Evolutionary conservation across 2,329 filamentous ascomycete genomes (phyloP).

Genomic region (Fusarium concolor): DNA sequence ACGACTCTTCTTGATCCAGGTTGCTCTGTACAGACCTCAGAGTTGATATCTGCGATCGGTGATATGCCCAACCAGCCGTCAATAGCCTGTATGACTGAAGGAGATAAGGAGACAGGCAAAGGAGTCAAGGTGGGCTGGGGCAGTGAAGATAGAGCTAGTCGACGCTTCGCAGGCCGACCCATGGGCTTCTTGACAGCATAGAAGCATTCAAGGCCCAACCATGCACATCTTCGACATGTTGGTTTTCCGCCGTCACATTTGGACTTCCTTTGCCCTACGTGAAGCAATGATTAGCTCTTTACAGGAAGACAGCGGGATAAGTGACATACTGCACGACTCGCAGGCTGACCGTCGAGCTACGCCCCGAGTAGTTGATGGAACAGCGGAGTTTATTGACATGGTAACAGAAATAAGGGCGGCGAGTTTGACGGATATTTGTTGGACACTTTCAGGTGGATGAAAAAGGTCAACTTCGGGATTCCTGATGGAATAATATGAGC

Average conservation of each 20-base stretch:
- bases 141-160: background rate
- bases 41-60: background rate
- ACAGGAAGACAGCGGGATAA: accelerated
- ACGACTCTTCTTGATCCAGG: accelerated
- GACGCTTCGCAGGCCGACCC: background rate
- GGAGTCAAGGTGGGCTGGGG: background rate
- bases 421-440: background rate
- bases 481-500: no score
- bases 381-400: background rate
- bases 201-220: background rate
- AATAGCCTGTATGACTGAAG: background rate
- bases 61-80: accelerated
- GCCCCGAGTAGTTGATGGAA: background rate
- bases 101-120: background rate
- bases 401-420: background rate
- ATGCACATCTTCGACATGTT: background rate
- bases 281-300: background rate
- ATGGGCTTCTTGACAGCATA: background rate
- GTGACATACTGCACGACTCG: constrained; percentile 1
- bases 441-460: background rate
- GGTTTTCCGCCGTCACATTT: background rate
- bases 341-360: background rate
- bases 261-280: background rate
- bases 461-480: no score
- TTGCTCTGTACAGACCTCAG: background rate